Evolutionary conservation across 768 basidiomycete genomes (phyloP).

Genomic region (Podaxis mareebaensis): DNA sequence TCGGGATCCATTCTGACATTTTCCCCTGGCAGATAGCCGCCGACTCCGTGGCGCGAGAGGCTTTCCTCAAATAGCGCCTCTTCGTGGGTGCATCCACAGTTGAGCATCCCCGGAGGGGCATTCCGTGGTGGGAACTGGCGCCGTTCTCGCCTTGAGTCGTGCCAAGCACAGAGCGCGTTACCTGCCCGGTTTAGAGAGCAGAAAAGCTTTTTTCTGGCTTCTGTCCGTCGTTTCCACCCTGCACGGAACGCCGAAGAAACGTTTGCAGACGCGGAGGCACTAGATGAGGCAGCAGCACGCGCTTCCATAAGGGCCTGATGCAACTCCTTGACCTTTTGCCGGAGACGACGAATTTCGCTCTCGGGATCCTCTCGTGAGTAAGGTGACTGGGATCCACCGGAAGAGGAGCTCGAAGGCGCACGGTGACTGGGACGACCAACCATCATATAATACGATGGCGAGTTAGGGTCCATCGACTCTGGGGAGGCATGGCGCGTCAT

Average conservation of each 20-base stretch:
- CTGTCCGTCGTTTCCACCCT: constrained; percentile 73
- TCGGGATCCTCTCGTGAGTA: constrained; percentile 28
- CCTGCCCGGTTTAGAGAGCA: constrained; percentile 87
- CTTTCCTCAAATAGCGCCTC: constrained; percentile 89
- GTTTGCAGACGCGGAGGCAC: constrained; percentile 35
- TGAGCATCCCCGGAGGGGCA: constrained; percentile 76
- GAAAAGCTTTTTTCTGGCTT: constrained; percentile 67
- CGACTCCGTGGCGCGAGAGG: constrained; percentile 74
- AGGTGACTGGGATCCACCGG: constrained; percentile 10
- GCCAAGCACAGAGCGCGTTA: constrained; percentile 89
- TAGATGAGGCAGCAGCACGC: constrained; percentile 16
- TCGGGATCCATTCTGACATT: constrained; percentile 88
- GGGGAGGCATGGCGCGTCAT: constrained; percentile 38
- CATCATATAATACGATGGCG: constrained; percentile 23
- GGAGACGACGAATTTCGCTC: constrained; percentile 56
- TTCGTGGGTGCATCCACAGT: constrained; percentile 84
- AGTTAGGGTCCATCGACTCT: constrained; percentile 39
- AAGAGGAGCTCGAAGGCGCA: not conserved
- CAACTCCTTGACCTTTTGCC: constrained; percentile 60
- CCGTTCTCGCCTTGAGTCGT: constrained; percentile 84
- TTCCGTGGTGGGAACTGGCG: constrained; percentile 75
- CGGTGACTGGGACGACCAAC: not conserved
- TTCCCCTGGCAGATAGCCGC: constrained; percentile 83
- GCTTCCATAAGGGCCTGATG: constrained; percentile 27
- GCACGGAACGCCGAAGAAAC: constrained; percentile 49